Evolutionary conservation across 768 basidiomycete genomes (phyloP).

Genomic region (Agrocybe praecox): DNA sequence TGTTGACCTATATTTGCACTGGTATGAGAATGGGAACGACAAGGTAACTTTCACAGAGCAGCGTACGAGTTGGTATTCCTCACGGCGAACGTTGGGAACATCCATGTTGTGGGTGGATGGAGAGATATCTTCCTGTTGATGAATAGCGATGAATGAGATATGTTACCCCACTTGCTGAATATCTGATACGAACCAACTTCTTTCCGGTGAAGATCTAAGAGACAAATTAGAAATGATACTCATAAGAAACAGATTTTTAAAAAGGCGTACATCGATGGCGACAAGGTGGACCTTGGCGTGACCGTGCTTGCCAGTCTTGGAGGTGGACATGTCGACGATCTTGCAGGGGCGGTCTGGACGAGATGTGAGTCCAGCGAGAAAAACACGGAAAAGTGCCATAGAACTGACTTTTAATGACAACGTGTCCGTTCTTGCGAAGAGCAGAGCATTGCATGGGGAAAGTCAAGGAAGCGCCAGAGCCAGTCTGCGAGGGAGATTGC

Average conservation of each 20-base stretch:
- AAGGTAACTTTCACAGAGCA: background rate
- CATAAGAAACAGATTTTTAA: slow-evolving; percentile 2
- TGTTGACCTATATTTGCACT: slow-evolving; percentile 63
- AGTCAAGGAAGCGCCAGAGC: slow-evolving; percentile 76
- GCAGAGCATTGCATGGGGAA: slow-evolving; percentile 96
- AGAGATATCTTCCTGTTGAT: slow-evolving; percentile 82
- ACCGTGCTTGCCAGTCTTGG: slow-evolving; percentile 99
- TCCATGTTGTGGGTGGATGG: slow-evolving; percentile 99
- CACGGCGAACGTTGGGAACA: slow-evolving; percentile 90
- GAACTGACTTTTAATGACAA: slow-evolving; percentile 85
- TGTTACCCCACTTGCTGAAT: background rate
- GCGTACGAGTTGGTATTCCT: slow-evolving; percentile 88
- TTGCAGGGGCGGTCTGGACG: slow-evolving; percentile 88
- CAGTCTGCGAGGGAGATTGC: slow-evolving; percentile 44
- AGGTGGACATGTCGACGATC: slow-evolving; percentile 99
- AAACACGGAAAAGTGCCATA: background rate
- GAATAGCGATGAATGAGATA: background rate
- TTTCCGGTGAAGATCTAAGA: slow-evolving; percentile 95
- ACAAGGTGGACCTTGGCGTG: slow-evolving; percentile 99
- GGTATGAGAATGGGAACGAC: slow-evolving; percentile 15
- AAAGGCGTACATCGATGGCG: slow-evolving; percentile 84
- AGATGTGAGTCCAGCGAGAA: background rate
- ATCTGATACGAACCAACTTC: slow-evolving; percentile 73
- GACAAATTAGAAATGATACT: slow-evolving; percentile 12
- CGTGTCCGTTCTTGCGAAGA: slow-evolving; percentile 89